Percentiles rank a stretch among this genome's conserved stretches.
Conservation (phyloP, 163 green algal species). For the Smithsoniella earleae region DNA sequence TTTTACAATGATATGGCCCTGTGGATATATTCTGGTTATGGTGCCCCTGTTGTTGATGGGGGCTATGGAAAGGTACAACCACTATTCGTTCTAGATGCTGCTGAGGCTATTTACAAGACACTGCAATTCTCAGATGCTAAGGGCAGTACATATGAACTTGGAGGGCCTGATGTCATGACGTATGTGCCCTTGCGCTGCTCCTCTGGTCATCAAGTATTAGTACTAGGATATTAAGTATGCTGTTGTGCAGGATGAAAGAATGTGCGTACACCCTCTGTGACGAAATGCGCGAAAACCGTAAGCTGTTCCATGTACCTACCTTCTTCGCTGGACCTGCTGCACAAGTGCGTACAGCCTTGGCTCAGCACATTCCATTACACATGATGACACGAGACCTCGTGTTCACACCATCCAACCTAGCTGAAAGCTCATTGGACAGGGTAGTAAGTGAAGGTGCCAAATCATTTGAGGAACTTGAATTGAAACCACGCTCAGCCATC, state of each 20-base stretch:
- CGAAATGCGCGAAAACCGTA: conserved; percentile 19
- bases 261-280: conserved; percentile 17
- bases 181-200: conserved; percentile 36
- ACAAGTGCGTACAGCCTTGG: background rate
- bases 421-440: conserved; percentile 18
- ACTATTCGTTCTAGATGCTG: conserved; percentile 80
- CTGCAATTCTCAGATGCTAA: conserved; percentile 54
- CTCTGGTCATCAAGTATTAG: background rate
- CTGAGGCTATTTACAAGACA: conserved; percentile 59
- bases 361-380: background rate
- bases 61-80: conserved; percentile 63
- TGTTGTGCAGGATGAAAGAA: conserved; percentile 16
- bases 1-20: conserved; percentile 78
- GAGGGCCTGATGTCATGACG: conserved; percentile 72
- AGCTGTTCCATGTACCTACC: conserved; percentile 13
- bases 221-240: background rate
- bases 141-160: conserved; percentile 80
- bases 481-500: background rate
- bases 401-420: background rate
- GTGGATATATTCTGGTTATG: conserved; percentile 42
- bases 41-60: conserved; percentile 58
- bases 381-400: conserved; percentile 23
- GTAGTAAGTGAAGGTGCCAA: conserved; percentile 8
- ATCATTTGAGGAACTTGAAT: background rate
- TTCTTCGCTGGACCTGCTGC: background rate